These are phyloP conservation scores for Solanum sejunctum DNA, from an alignment of 257 asterid species.

Conservation along the genomic window DNA sequence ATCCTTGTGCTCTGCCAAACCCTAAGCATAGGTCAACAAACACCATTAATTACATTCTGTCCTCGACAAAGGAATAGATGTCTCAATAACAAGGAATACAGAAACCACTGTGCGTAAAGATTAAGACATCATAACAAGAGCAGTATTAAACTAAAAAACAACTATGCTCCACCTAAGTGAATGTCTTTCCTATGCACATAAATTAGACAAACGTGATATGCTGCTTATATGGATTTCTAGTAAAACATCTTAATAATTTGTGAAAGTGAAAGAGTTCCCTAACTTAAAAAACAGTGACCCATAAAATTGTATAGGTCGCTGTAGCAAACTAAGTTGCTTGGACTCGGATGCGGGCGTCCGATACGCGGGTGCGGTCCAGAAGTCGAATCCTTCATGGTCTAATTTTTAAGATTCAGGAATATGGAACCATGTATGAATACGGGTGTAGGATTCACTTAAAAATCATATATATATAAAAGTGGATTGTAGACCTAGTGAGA, in stretches of 20 bases:
- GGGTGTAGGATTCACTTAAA: no score
- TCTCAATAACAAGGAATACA: not conserved
- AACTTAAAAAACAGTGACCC: not conserved
- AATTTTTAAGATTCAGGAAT: no score
- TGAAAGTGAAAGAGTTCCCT: not conserved
- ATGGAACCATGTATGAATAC: no score
- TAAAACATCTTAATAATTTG: not conserved
- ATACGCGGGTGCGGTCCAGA: no score
- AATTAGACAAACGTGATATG: not conserved
- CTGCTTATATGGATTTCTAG: not conserved
- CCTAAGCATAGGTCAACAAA: conserved; percentile 34
- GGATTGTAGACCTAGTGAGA: no score
- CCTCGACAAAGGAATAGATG: not conserved
- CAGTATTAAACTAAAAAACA: not conserved
- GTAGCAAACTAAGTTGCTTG: not conserved
- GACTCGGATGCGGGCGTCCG: no score
- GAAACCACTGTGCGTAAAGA: not conserved
- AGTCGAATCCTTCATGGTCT: no score
- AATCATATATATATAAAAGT: no score
- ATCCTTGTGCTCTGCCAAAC: conserved; percentile 97
- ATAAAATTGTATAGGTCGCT: not conserved
- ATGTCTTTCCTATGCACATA: not conserved
- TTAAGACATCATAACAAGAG: not conserved
- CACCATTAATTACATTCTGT: not conserved
- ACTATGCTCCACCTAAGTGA: not conserved